Evolutionary conservation across 1,284 basidiomycete species (phyloP).

Genomic region (Cystobasidiaceae sp.): DNA sequence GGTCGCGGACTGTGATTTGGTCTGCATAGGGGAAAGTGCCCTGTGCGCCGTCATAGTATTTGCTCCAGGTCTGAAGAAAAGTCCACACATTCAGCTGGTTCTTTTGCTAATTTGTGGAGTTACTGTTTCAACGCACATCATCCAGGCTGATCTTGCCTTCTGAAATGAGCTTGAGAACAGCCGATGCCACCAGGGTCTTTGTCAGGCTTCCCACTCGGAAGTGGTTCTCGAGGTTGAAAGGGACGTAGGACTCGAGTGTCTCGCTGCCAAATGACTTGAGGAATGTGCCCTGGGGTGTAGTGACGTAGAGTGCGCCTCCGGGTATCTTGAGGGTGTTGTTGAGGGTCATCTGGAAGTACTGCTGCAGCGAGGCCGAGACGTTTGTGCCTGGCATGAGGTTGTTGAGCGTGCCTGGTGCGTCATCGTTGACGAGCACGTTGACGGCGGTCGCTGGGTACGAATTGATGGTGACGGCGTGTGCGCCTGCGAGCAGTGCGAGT

Average conservation of each 20-base stretch:
- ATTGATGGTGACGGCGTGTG: not conserved
- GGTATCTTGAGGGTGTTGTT: not conserved
- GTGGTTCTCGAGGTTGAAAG: not conserved
- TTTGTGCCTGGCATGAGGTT: not conserved
- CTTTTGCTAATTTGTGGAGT: no score
- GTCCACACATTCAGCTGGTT: no score
- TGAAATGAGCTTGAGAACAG: not conserved
- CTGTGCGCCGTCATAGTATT: not conserved
- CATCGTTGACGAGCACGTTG: not conserved
- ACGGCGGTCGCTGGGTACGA: not conserved
- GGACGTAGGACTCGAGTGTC: not conserved
- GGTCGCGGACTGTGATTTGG: not conserved
- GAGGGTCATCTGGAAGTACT: not conserved
- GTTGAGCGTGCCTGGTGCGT: not conserved
- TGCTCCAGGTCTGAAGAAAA: not conserved
- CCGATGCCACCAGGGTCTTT: not conserved
- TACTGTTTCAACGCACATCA: not conserved
- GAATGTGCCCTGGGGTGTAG: not conserved
- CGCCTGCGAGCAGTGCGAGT: not conserved
- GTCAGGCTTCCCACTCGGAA: not conserved
- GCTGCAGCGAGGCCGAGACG: not conserved
- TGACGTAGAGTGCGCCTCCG: not conserved
- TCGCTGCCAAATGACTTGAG: not conserved
- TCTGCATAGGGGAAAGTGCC: not conserved
- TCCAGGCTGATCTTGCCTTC: not conserved